Conservation (phyloP, 2,329 filamentous ascomycete genomes). For the Pestalotiopsis sp. region DNA sequence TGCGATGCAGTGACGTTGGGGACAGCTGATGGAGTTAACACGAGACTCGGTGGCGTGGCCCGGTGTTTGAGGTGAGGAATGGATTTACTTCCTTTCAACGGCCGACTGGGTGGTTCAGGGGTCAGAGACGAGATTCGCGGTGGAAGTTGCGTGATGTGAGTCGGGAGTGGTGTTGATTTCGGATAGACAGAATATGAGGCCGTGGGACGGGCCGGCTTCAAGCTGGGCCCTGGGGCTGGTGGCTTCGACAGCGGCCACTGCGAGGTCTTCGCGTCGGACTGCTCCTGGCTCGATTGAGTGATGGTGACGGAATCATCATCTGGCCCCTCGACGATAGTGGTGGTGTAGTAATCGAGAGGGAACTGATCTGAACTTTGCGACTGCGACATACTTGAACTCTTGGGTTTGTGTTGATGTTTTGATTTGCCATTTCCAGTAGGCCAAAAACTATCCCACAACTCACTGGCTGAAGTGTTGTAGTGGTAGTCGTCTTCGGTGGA, state of each 20-base stretch:
- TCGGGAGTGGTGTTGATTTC: conserved; percentile 25
- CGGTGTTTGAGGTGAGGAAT: conserved; percentile 19
- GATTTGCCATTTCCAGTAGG: conserved; percentile 17
- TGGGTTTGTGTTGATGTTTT: conserved; percentile 4
- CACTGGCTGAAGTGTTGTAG: conserved; percentile 43
- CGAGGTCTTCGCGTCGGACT: conserved; percentile 8
- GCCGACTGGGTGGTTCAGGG: conserved; percentile 16
- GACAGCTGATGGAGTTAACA: not conserved
- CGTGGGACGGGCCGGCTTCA: conserved; percentile 16
- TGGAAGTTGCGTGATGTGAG: conserved; percentile 28
- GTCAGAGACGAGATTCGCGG: conserved; percentile 32
- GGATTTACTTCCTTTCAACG: conserved; percentile 24
- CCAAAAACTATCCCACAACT: conserved; percentile 56
- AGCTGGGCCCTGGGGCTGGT: conserved; percentile 14
- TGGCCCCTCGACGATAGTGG: conserved; percentile 11
- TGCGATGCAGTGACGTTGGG: conserved; percentile 9
- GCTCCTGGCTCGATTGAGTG: conserved; percentile 15
- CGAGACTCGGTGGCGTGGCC: not conserved
- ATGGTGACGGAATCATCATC: conserved; percentile 27
- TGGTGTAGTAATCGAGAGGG: conserved; percentile 15
- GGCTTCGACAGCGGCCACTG: conserved; percentile 12
- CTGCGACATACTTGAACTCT: conserved; percentile 1
- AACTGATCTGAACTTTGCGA: conserved; percentile 18
- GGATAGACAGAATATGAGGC: conserved; percentile 43
- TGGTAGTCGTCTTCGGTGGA: conserved; percentile 53